Evolutionary conservation across 306 rosid species (phyloP), one percentile per base, ranked within the genome.

Genomic region (Vigna hirtella): DNA sequence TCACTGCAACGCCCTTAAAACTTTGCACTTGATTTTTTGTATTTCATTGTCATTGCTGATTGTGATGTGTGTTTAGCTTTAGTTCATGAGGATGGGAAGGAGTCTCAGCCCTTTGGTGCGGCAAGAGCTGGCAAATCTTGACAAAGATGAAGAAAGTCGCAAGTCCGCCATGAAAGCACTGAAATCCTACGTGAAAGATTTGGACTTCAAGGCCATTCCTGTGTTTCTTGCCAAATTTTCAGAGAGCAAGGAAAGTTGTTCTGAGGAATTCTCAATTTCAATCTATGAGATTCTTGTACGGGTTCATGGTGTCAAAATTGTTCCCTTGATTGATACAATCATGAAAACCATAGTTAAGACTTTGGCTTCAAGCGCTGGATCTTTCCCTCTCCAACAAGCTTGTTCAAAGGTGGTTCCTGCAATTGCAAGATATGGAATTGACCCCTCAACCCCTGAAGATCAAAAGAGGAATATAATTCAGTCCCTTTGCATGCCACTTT

Each of bases 361-460:
- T 32, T 74, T 93, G 63, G 86, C 94, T 83, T 91, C 90, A 14
- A 93, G 98, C 84, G 98, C 93, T 2, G 93, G 93, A 49, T 93
- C 94, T 42, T 93, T 93, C 79, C 94, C 98, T 40, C 94, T 93
- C 32, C 98, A 93, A 48, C 98, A 91, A 62, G 98, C 94, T 22
- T 93, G 98, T 76, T 93, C 98, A 1, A 91, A 87, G 79, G 94
- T 93, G 73, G 97, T 93, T 9, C 98, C 94, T 0, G 89, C 98
- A 4, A 91, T 93, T 83, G 98, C 93, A 17, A 82, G 91, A 79
- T 87, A 91, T 74, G 94, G 90, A 59, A 89, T 93, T 42, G 98
- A 88, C 67, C 91, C 90, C 1, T 84, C 93, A 63, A 91, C 90
- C 36, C 89, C 94, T 5, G 97, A 91, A 78, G 91, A 85, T 65